Conservation (phyloP, 306 rosid genomes). For the Trifolium subterraneum region DNA sequence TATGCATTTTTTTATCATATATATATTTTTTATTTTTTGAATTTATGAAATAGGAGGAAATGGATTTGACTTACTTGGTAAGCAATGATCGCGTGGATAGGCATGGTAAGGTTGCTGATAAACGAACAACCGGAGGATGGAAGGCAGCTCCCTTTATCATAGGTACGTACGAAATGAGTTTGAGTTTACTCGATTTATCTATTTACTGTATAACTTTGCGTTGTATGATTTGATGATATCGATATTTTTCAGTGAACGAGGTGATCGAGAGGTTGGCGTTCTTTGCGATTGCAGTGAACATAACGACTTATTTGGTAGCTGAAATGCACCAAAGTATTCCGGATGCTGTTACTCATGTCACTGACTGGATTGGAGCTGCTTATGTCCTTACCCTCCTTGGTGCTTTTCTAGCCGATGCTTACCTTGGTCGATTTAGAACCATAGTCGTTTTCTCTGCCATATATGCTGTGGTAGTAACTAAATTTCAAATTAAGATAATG, state of each 20-base stretch:
- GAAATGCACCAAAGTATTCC: slow-evolving; percentile 61
- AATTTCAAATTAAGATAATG: too few relatives aligned
- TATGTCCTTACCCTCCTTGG: slow-evolving; percentile 57
- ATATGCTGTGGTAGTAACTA: slow-evolving; percentile 48
- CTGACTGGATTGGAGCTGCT: slow-evolving; percentile 69
- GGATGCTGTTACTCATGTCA: slow-evolving; percentile 57
- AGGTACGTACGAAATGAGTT: slow-evolving; percentile 19
- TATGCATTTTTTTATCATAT: too few relatives aligned
- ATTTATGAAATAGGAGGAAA: slow-evolving; percentile 39
- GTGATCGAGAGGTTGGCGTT: slow-evolving; percentile 66
- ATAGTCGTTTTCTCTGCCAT: slow-evolving; percentile 55
- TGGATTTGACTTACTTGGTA: slow-evolving; percentile 36
- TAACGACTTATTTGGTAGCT: slow-evolving; percentile 51
- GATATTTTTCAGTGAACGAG: slow-evolving; percentile 52
- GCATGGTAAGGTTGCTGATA: slow-evolving; percentile 55
- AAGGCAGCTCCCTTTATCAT: slow-evolving; percentile 68
- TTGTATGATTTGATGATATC: background rate
- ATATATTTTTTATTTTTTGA: background rate
- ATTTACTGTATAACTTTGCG: background rate
- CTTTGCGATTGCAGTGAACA: slow-evolving; percentile 60
- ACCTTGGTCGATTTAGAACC: slow-evolving; percentile 65
- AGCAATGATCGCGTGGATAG: slow-evolving; percentile 58
- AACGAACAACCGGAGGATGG: slow-evolving; percentile 64
- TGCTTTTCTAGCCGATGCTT: slow-evolving; percentile 68
- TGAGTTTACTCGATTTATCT: too few relatives aligned